These are phyloP conservation scores for Geotrichum citri-aurantii DNA, from an alignment of 1,139 yeast species.

Conservation along the genomic window DNA sequence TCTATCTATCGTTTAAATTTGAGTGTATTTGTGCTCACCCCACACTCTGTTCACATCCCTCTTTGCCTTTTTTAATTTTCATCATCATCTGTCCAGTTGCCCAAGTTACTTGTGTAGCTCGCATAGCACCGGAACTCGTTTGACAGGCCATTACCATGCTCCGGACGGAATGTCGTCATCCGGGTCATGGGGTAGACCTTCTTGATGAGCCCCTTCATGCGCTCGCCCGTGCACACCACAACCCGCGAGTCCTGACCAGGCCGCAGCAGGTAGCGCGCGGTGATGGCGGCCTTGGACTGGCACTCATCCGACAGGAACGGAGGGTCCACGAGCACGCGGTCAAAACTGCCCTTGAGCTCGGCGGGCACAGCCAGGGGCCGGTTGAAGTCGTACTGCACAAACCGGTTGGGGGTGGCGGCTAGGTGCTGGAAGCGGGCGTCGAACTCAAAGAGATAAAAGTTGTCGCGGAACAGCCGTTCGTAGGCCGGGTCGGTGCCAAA, in stretches of 20 bases:
- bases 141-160: slow-evolving; percentile 77
- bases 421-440: slow-evolving; percentile 69
- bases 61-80: too few relatives aligned
- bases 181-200: slow-evolving; percentile 58
- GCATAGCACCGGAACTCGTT: slow-evolving; percentile 88
- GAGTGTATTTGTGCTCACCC: too few relatives aligned
- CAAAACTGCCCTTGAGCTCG: slow-evolving; percentile 54
- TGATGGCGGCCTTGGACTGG: slow-evolving; percentile 62
- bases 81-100: slow-evolving; percentile 38
- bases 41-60: too few relatives aligned
- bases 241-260: slow-evolving; percentile 29
- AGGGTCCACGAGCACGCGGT: slow-evolving; percentile 78
- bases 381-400: slow-evolving; percentile 69
- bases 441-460: slow-evolving; percentile 65
- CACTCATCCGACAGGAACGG: slow-evolving; percentile 81
- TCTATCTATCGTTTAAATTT: too few relatives aligned
- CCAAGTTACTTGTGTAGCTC: slow-evolving; percentile 49
- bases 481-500: slow-evolving; percentile 13
- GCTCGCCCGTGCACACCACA: slow-evolving; percentile 79
- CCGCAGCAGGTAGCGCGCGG: slow-evolving; percentile 57
- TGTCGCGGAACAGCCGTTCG: slow-evolving; percentile 37
- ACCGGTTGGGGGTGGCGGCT: slow-evolving; percentile 56
- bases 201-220: slow-evolving; percentile 61
- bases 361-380: slow-evolving; percentile 59
- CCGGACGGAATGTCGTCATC: slow-evolving; percentile 65